Conservation (phyloP, 2,329 filamentous ascomycete genomes). For the Endothia cerciana region DNA sequence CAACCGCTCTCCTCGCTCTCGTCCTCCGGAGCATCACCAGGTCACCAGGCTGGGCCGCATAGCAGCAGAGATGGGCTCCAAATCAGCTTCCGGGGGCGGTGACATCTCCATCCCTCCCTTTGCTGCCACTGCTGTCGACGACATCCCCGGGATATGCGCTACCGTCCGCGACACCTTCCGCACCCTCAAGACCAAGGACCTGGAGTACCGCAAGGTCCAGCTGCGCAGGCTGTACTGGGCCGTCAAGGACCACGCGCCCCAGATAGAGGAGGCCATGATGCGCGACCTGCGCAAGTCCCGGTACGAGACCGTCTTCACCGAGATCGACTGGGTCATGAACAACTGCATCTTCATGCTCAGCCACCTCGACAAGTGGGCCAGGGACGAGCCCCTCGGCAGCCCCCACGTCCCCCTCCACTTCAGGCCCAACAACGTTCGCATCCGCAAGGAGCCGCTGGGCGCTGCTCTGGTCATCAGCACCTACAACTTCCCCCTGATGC, state of each 20-base stretch:
- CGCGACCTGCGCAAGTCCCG: constrained; percentile 78
- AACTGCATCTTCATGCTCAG: constrained; percentile 80
- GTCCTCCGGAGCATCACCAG: neutral
- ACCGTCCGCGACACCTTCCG: constrained; percentile 71
- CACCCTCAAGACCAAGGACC: constrained; percentile 77
- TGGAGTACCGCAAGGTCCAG: constrained; percentile 83
- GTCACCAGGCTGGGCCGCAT: neutral
- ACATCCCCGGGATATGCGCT: constrained; percentile 65
- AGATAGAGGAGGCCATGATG: constrained; percentile 74
- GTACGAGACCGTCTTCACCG: constrained; percentile 74
- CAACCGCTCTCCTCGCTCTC: neutral
- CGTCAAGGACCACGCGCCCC: constrained; percentile 74
- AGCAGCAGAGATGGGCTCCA: constrained; percentile 16
- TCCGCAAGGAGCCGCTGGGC: constrained; percentile 87
- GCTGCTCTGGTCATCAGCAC: constrained; percentile 83
- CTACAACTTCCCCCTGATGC: constrained; percentile 91
- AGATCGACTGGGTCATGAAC: constrained; percentile 78
- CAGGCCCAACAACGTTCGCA: constrained; percentile 70
- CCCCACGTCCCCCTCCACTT: constrained; percentile 70
- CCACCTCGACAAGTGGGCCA: constrained; percentile 79
- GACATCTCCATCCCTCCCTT: constrained; percentile 51
- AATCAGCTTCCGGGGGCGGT: constrained; percentile 36
- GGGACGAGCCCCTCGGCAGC: constrained; percentile 71
- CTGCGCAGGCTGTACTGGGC: constrained; percentile 96
- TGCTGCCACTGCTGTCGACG: constrained; percentile 65